These are phyloP conservation scores for Penicillium bialowiezense DNA, from an alignment of 495 filamentous ascomycete species.

Conservation along the genomic window DNA sequence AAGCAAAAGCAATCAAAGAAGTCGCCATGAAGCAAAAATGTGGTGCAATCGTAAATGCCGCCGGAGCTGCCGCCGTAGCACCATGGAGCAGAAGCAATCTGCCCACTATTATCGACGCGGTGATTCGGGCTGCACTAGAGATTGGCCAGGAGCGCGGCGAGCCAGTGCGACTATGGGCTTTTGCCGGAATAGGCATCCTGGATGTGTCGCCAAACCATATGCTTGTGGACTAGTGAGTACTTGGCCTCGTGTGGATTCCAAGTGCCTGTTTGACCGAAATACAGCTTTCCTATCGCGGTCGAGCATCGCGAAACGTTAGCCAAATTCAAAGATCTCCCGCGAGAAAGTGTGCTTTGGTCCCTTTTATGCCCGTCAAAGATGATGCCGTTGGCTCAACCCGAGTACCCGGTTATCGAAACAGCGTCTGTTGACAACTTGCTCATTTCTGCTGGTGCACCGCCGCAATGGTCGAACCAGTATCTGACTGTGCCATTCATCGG, in stretches of 20 bases:
- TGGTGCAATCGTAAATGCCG: conserved; percentile 39
- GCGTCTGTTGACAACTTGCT: conserved; percentile 22
- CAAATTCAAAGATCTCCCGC: conserved; percentile 18
- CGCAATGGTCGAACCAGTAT: conserved; percentile 13
- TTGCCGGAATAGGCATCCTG: conserved; percentile 22
- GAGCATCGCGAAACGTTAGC: conserved; percentile 11
- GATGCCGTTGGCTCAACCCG: conserved; percentile 16
- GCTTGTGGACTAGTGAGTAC: conserved; percentile 29
- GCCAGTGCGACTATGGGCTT: conserved; percentile 31
- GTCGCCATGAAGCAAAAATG: conserved; percentile 31
- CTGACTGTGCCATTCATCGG: conserved; percentile 19
- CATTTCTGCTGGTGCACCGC: conserved; percentile 11
- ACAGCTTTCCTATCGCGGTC: conserved; percentile 3
- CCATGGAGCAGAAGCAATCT: conserved; percentile 23
- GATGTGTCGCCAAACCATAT: conserved; percentile 20
- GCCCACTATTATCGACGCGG: conserved; percentile 28
- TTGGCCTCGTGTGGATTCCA: conserved; percentile 10
- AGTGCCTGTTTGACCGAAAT: conserved; percentile 24
- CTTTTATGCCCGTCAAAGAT: conserved; percentile 24
- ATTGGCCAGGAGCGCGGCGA: conserved; percentile 20
- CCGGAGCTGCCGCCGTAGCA: conserved; percentile 26
- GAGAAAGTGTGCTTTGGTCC: conserved; percentile 28
- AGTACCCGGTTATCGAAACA: conserved; percentile 12
- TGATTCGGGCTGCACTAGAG: conserved; percentile 23
- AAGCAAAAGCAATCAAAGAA: conserved; percentile 27